Base-by-base conservation (phyloP, 2,329 filamentous ascomycete genomes). In the Pseudogymnoascus sp. region DNA sequence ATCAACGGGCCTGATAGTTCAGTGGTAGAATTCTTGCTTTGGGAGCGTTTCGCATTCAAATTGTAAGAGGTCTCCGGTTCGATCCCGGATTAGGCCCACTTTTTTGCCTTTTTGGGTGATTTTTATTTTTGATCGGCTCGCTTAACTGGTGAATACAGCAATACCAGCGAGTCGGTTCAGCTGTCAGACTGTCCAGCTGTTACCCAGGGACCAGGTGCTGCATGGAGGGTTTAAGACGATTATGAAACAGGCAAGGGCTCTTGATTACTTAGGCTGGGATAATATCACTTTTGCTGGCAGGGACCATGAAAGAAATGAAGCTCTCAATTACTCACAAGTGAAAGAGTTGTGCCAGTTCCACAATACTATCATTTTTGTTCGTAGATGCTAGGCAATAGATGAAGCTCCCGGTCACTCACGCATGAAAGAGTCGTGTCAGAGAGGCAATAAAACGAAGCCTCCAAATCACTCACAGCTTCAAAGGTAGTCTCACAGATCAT, bases 11-110 rank as follows among this genome's bases (percentile, higher is more conserved):
- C 45, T 52, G 45, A 52, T 52, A 52, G 45, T 52, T 52, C 45
- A 52, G 45, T 52, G 45, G 45, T 52, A 52, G 45, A 52, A 52
- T 52, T 52, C 45, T 52, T 52, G 45, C 45, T 52, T 52, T 52
- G 45, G 45, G 45, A 52, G 45, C 45, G 21, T 31, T 15, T n/a
- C 5, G 45, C 25, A 31, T 52, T 52, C 45, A 52, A 52, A 31
- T 52, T 52, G 45, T 52, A 52, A 52, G 45, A 52, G 45, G 45
- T 52, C 45, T 52, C 45, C 45, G 45, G 45, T 52, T 52, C 45
- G 45, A 52, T 52, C 45, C 45, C 45, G 45, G 45, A 52, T 52
- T 52, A 52, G 45, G 45, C 45, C 45, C 45, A 31, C 25, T 52
- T 52, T 52, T 52, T 52, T 52, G 45, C 18, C 27, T 5, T 10